Evolutionary conservation across 352 stramenopile genomes (phyloP).

Genomic region (Phytopythium boreale): DNA sequence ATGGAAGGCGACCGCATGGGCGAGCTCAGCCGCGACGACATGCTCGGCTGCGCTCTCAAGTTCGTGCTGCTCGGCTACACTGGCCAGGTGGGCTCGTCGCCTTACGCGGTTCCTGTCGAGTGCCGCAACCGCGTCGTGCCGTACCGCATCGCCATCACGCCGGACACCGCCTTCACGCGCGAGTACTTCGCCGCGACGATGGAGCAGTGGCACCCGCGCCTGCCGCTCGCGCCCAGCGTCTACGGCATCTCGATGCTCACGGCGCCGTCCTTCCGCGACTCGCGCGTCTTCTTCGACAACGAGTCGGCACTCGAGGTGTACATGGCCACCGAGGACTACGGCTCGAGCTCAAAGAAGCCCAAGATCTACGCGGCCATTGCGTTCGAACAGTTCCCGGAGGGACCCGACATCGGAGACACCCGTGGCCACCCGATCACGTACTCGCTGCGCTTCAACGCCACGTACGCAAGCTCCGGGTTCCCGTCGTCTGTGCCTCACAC

Average conservation of each 20-base stretch:
- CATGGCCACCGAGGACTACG: constrained; percentile 47
- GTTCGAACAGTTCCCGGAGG: constrained; percentile 49
- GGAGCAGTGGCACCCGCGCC: constrained; percentile 56
- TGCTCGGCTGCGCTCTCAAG: constrained; percentile 42
- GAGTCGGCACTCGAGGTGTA: constrained; percentile 53
- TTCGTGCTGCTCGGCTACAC: constrained; percentile 52
- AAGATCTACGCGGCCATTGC: constrained; percentile 70
- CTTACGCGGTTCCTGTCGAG: constrained; percentile 37
- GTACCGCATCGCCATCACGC: constrained; percentile 73
- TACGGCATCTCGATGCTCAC: constrained; percentile 41
- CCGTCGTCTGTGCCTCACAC: constrained; percentile 48
- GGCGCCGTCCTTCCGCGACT: constrained; percentile 52
- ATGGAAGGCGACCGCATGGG: constrained; percentile 42
- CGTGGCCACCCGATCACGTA: constrained; percentile 45
- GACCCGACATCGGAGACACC: constrained; percentile 31
- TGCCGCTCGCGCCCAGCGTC: constrained; percentile 36
- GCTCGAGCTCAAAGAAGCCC: constrained; percentile 33
- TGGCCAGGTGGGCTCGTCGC: constrained; percentile 27
- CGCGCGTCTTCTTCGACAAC: constrained; percentile 54
- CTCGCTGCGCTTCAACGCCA: constrained; percentile 68
- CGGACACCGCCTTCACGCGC: constrained; percentile 65
- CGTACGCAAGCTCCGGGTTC: constrained; percentile 25
- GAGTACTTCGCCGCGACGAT: constrained; percentile 48
- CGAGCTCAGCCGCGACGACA: constrained; percentile 32
- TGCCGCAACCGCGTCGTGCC: constrained; percentile 56